phyloP scores from a whole-genome alignment of 306 rosid species.

The Fragaria ananassa region DNA sequence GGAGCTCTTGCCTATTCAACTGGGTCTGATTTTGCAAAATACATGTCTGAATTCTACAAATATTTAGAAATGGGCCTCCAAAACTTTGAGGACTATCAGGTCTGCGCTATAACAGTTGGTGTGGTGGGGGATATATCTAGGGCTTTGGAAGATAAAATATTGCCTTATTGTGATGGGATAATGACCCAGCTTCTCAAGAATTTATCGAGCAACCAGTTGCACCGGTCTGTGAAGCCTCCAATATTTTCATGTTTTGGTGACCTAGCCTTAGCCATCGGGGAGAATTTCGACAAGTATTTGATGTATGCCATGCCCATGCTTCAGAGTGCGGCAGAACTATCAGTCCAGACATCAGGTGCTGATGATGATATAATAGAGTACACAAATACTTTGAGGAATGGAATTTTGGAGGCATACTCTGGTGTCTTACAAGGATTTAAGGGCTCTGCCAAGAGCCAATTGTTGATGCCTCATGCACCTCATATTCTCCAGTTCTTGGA shows the following conservation, averaged over 20 bases:
- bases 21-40: conserved; percentile 71
- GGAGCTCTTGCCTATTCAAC: conserved; percentile 92
- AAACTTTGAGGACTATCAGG: conserved; percentile 95
- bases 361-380: conserved; percentile 91
- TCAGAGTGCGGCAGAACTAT: conserved; percentile 94
- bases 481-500: conserved; percentile 88
- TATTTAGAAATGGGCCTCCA: conserved; percentile 93
- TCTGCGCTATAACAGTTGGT: conserved; percentile 91
- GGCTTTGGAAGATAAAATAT: conserved; percentile 81
- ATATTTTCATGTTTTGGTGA: conserved; percentile 96
- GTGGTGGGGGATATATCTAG: conserved; percentile 91
- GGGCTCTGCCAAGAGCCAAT: conserved; percentile 78
- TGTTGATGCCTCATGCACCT: conserved; percentile 83
- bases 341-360: conserved; percentile 61
- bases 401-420: conserved; percentile 87
- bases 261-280: conserved; percentile 92
- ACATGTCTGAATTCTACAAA: conserved; percentile 75
- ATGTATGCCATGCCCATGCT: conserved; percentile 96
- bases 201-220: conserved; percentile 87
- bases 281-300: conserved; percentile 85
- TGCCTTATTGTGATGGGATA: conserved; percentile 87
- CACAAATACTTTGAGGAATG: conserved; percentile 88
- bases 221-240: conserved; percentile 93
- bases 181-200: conserved; percentile 93
- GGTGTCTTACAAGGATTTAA: conserved; percentile 96